Evolutionary conservation across 2,329 filamentous ascomycete species (phyloP), one percentile per base, ranked within the genome.

Genomic region (Apiospora arundinis): DNA sequence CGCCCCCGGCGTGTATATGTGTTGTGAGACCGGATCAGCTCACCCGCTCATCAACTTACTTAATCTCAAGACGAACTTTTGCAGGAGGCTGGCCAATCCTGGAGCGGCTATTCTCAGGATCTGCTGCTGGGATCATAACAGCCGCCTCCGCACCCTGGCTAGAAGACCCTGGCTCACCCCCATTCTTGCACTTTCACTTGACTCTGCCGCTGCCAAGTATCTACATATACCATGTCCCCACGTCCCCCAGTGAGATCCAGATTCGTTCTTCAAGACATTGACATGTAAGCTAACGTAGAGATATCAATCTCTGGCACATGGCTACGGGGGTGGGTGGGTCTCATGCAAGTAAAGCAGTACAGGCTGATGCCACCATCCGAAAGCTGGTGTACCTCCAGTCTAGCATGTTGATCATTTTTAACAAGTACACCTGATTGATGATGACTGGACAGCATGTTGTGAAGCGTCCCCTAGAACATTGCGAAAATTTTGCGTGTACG

Each of bases 241-340:
- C 9, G 28, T 1, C 56, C 56, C 42, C 14, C 14, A 8, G 56
- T 16, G 32, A 63, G 56, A 63, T 63, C 56, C 56, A 63, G 56
- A 63, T 63, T 63, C 56, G 56, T 21, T 63, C 56, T 48, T 48
- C 32, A 40, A 63, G 56, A 63, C 56, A 63, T 40, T 63, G 56
- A 63, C 56, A 63, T 40, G 56, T 60, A 60, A 32, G 52, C 56
- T 63, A 37, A 40, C 9, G 56, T 8, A 40, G 21, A 40, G 8
- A 40, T 28, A n/a, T 18, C 56, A 63, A 63, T 63, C 32, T 63
- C 56, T 63, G 56, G 32, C 56, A 63, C 56, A 63, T 63, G 56
- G 56, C 32, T 63, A n/a, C 28, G 28, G 28, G 28, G 28, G 56
- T 40, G 28, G 28, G 56, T 40, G 56, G 56, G 56, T 40, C 32